Conservation (phyloP, 2,329 filamentous ascomycete genomes). For the Orbilia javanica region DNA sequence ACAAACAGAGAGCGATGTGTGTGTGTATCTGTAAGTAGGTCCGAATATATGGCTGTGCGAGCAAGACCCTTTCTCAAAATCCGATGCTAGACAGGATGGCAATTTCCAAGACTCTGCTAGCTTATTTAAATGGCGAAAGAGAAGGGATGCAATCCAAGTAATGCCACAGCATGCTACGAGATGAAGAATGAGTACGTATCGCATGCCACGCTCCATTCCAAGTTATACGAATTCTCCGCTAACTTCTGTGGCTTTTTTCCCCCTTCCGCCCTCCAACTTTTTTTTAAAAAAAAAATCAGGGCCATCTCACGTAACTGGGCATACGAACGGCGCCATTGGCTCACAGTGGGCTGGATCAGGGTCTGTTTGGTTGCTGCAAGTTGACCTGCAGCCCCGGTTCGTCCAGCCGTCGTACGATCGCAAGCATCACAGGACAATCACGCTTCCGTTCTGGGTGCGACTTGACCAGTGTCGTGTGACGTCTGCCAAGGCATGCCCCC, state of each 20-base stretch:
- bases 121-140: background rate
- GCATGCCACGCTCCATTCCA: background rate
- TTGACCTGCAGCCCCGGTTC: background rate
- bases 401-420: slow-evolving; percentile 27
- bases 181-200: background rate
- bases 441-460: slow-evolving; percentile 31
- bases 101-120: background rate
- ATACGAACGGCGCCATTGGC: background rate
- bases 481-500: slow-evolving; percentile 50
- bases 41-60: no score
- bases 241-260: background rate
- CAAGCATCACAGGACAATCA: slow-evolving; percentile 37
- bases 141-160: background rate
- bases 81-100: slow-evolving; percentile 38
- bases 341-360: slow-evolving; percentile 4
- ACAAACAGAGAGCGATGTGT: background rate
- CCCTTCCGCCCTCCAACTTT: no score
- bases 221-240: background rate
- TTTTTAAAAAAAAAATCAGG: slow-evolving; percentile 4
- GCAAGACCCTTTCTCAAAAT: slow-evolving; percentile 3
- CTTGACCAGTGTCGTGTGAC: slow-evolving; percentile 30
- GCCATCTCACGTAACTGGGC: slow-evolving; percentile 18
- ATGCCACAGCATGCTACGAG: background rate
- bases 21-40: no score
- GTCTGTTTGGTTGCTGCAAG: slow-evolving; percentile 1